These are phyloP conservation scores for Decorospora gaudefroyi DNA, from an alignment of 2,329 filamentous ascomycete genomes.

Conservation along the genomic window DNA sequence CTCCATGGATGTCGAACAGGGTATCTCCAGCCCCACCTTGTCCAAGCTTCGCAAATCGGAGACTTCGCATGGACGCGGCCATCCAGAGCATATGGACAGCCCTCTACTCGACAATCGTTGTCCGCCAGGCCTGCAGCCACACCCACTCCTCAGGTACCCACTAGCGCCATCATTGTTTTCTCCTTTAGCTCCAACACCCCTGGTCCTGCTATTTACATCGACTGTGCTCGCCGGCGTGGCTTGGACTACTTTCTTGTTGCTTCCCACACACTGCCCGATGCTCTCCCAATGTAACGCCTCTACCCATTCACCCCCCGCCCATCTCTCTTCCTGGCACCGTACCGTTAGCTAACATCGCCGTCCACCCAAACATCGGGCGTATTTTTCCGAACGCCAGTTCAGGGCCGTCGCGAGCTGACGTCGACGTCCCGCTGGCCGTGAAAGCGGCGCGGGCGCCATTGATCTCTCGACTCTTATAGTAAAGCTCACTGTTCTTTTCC, in stretches of 20 bases:
- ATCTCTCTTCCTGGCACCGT: constrained; percentile 20
- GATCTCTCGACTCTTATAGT: constrained; percentile 20
- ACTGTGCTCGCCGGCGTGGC: constrained; percentile 43
- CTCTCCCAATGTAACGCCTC: constrained; percentile 40
- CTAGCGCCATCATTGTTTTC: constrained; percentile 37
- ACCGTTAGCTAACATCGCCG: constrained; percentile 27
- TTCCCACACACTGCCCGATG: constrained; percentile 30
- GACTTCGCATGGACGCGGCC: constrained; percentile 37
- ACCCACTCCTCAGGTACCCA: constrained; percentile 41
- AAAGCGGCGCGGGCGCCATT: constrained; percentile 29
- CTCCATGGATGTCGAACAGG: constrained; percentile 42
- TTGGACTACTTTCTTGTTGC: constrained; percentile 40
- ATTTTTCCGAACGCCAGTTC: constrained; percentile 32
- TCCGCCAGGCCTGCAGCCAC: constrained; percentile 43
- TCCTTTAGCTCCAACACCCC: constrained; percentile 31
- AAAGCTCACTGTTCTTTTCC: constrained; percentile 26
- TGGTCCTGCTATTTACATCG: constrained; percentile 37
- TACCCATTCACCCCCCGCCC: constrained; percentile 30
- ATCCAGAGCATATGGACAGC: constrained; percentile 25
- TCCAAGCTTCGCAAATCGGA: constrained; percentile 47
- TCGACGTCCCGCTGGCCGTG: constrained; percentile 22
- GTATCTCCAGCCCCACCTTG: constrained; percentile 41
- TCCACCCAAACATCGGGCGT: constrained; percentile 33
- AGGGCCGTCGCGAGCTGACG: constrained; percentile 27
- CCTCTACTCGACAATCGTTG: constrained; percentile 32